phyloP scores from a whole-genome alignment of 2,329 filamentous ascomycete genomes.

The Exophiala calicioides region DNA sequence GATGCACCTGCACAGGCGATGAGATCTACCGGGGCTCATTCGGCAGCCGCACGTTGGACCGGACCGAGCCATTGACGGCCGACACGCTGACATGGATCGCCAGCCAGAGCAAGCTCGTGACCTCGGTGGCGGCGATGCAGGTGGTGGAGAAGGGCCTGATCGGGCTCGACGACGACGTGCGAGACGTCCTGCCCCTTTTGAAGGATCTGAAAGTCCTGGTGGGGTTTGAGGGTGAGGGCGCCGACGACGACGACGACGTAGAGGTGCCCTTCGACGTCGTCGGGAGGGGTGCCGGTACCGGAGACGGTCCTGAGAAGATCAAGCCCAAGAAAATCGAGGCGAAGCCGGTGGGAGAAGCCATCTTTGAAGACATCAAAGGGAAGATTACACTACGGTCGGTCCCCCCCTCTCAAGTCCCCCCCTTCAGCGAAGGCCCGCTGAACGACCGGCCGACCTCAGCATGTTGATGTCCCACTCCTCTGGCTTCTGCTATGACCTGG shows the following conservation, averaged over 20 bases:
- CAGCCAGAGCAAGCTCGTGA: constrained; percentile 46
- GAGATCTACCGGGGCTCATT: constrained; percentile 5
- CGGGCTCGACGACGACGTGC: constrained; percentile 49
- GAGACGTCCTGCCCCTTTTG: constrained; percentile 50
- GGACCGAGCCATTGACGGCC: constrained; percentile 18
- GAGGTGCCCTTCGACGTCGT: neutral
- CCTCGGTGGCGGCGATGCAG: constrained; percentile 56
- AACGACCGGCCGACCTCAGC: constrained; percentile 33
- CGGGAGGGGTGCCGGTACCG: neutral
- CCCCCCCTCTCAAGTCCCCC: neutral
- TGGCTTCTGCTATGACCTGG: constrained; percentile 15
- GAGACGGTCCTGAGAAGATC: constrained; percentile 4
- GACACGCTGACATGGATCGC: constrained; percentile 26
- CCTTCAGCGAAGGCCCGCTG: too few relatives aligned
- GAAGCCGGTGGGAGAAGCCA: constrained; percentile 9
- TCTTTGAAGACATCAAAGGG: constrained; percentile 17
- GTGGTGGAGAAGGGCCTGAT: constrained; percentile 56
- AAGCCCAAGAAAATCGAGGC: too few relatives aligned
- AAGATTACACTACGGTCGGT: constrained; percentile 16
- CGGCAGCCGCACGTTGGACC: constrained; percentile 6
- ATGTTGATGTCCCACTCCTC: constrained; percentile 17
- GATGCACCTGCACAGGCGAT: constrained; percentile 3
- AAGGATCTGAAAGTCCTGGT: constrained; percentile 44
- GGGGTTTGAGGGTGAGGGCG: constrained; percentile 15
- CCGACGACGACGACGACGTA: constrained; percentile 1